These are phyloP conservation scores for Albifimbria verrucaria DNA, from an alignment of 2,329 filamentous ascomycete genomes.

Conservation along the genomic window DNA sequence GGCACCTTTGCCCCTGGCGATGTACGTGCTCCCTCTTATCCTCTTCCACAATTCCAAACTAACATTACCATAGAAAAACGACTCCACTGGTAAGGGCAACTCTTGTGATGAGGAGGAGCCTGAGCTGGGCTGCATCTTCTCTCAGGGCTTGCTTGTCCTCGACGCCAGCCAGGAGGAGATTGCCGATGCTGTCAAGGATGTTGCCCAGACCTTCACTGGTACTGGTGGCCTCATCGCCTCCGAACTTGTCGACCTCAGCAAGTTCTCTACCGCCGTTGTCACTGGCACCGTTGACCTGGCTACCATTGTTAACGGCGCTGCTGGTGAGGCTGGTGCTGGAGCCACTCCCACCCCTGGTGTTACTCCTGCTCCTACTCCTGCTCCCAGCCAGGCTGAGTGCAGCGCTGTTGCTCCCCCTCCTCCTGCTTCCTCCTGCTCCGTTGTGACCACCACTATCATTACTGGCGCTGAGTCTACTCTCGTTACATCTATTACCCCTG, in stretches of 20 bases:
- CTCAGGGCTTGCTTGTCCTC: constrained; percentile 47
- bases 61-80: constrained; percentile 1
- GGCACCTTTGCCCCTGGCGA: constrained; percentile 62
- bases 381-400: not conserved
- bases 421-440: not conserved
- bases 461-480: not conserved
- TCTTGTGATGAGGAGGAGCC: constrained; percentile 48
- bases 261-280: constrained; percentile 10
- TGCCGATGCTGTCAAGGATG: constrained; percentile 40
- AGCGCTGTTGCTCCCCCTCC: not conserved
- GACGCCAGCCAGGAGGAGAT: constrained; percentile 53
- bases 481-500: constrained; percentile 1
- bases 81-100: constrained; percentile 22
- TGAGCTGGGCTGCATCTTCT: constrained; percentile 52
- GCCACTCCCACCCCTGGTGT: not conserved
- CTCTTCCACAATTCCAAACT: not conserved
- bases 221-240: constrained; percentile 23
- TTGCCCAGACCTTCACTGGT: constrained; percentile 27
- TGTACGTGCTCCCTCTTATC: constrained; percentile 28
- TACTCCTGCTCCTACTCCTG: not conserved
- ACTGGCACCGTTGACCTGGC: constrained; percentile 12
- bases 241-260: constrained; percentile 12
- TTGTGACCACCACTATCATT: not conserved
- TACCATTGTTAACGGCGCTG: constrained; percentile 7
- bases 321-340: not conserved